Evolutionary conservation across 164 flowering plant species (phyloP), one percentile per base, ranked within the genome.

Genomic region (Houttuynia cordata): DNA sequence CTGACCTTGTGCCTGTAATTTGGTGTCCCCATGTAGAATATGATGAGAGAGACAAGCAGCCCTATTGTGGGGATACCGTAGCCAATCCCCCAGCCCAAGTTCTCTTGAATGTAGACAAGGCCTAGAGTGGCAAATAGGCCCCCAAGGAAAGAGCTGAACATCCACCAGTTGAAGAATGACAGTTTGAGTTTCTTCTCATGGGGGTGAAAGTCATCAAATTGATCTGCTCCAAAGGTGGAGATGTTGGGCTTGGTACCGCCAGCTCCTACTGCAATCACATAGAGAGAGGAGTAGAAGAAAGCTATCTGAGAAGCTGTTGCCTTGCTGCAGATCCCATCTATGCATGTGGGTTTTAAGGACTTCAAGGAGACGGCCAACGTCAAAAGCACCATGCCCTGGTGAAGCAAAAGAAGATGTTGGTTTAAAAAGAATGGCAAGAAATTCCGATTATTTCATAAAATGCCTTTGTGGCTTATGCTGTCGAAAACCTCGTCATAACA

Each of bases 101-200:
- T 86, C 64, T 91, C 96, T 71, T 91, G 96, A 24, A 91, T 75
- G 68, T 88, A 91, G 1, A 88, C 90, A 41, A 91, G 91, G 17
- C 83, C 85, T 0, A 86, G 49, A 0, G 90, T 83, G 3, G 97
- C 96, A 61, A 75, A 20, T 15, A 88, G 59, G 9, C 83, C 88
- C 12, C 96, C 96, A 3, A 77, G 30, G 69, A 88, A 88, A 12
- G 87, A 60, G 67, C 91, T 82, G 69, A 91, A 88, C 91, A 87
- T 81, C 97, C 92, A 90, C 97, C 95, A 87, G 54, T 90, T 90
- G 77, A 90, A 90, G 79, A 90, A 90, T 0, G 95, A 90, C 58
- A 64, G 81, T 58, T 87, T 90, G 54, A 81, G 80, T 56, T 70
- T 52, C 59, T 82, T 87, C 76, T 91, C 97, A 8, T 69, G 60